Conservation (phyloP, 108 stramenopile species). For the Cylindrotheca closterium region DNA sequence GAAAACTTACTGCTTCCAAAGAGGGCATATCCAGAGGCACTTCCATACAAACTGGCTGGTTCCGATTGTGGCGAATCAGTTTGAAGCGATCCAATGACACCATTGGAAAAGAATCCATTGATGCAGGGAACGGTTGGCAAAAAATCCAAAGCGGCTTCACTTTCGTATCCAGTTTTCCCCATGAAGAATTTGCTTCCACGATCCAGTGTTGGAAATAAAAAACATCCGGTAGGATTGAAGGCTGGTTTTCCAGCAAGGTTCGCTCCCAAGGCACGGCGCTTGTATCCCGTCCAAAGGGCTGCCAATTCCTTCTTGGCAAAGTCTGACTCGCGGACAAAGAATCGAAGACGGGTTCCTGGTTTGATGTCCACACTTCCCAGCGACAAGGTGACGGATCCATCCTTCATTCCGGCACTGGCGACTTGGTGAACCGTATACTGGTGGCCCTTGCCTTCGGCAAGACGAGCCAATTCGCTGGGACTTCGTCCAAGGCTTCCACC, state of each 20-base stretch:
- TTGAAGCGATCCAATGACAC: constrained; percentile 67
- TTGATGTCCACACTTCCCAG: constrained; percentile 75
- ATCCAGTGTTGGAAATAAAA: constrained; percentile 78
- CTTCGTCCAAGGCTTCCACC: constrained; percentile 37
- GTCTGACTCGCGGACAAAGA: constrained; percentile 80
- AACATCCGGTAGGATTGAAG: constrained; percentile 62
- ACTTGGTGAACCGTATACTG: constrained; percentile 77
- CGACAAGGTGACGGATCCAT: constrained; percentile 79
- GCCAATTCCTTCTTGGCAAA: constrained; percentile 88
- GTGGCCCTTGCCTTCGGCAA: constrained; percentile 77
- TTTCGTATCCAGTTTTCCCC: constrained; percentile 77
- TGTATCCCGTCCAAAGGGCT: constrained; percentile 86
- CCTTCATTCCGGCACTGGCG: constrained; percentile 83
- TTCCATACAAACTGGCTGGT: constrained; percentile 55
- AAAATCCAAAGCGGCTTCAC: constrained; percentile 45
- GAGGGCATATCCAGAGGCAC: constrained; percentile 65
- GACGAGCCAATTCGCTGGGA: constrained; percentile 58
- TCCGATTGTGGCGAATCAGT: constrained; percentile 17
- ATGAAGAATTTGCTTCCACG: constrained; percentile 79
- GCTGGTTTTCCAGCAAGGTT: background rate
- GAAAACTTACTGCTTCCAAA: constrained; percentile 68
- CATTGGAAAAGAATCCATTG: constrained; percentile 79
- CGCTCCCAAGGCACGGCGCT: constrained; percentile 53
- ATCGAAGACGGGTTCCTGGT: constrained; percentile 71
- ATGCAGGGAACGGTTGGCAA: constrained; percentile 59